Percentiles rank a stretch among this genome's conserved stretches.
Conservation (phyloP, 441 rosid species). For the Dalechampia spathulata region DNA sequence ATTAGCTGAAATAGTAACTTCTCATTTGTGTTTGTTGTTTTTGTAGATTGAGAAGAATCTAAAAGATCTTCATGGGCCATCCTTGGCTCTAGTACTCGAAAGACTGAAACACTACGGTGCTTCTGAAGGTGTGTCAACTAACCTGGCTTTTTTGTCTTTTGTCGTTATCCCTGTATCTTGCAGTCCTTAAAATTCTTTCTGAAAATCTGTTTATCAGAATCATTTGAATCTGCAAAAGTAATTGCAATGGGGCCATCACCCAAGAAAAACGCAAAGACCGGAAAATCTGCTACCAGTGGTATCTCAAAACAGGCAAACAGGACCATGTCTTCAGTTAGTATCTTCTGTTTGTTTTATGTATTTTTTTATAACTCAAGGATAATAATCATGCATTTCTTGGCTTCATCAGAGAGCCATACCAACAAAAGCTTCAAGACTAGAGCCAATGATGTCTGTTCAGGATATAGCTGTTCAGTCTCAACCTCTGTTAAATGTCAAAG, state of each 20-base stretch:
- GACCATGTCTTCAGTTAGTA: constrained; percentile 53
- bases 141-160: constrained; percentile 10
- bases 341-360: constrained; percentile 16
- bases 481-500: constrained; percentile 80
- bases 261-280: constrained; percentile 51
- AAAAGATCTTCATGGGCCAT: constrained; percentile 90
- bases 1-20: neutral
- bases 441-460: constrained; percentile 59
- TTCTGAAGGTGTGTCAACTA: constrained; percentile 51
- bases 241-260: constrained; percentile 42
- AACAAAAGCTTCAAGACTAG: constrained; percentile 63
- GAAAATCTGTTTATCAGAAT: constrained; percentile 36
- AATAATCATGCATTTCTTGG: constrained; percentile 26
- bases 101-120: constrained; percentile 56
- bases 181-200: constrained; percentile 8
- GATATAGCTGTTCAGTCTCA: constrained; percentile 87
- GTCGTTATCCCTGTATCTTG: neutral
- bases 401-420: constrained; percentile 61
- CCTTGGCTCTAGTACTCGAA: constrained; percentile 77
- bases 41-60: constrained; percentile 75
- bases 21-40: neutral
- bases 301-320: constrained; percentile 55
- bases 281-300: constrained; percentile 64
- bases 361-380: constrained; percentile 8
- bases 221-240: constrained; percentile 56